Percentiles rank a stretch among this genome's conserved stretches.
These are phyloP conservation scores for Podila epicladia DNA, from an alignment of 192 early-diverging fungal species.

Conservation along the genomic window DNA sequence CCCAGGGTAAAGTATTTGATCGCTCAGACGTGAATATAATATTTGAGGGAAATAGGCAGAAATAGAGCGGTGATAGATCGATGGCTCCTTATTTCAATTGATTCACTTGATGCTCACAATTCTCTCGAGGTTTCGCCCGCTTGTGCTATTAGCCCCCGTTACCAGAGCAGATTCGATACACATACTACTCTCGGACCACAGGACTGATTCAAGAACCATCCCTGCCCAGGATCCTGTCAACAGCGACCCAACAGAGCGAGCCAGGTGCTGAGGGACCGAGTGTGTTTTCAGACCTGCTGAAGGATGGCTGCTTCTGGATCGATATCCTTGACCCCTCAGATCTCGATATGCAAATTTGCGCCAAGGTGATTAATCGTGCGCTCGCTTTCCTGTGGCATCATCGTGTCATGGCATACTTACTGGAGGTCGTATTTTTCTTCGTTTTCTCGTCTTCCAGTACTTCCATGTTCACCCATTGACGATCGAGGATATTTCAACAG, in stretches of 20 bases:
- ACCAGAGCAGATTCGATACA: constrained; percentile 26
- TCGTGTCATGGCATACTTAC: no score
- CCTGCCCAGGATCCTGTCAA: constrained; percentile 30
- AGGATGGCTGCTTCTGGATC: constrained; percentile 77
- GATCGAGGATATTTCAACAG: constrained; percentile 87
- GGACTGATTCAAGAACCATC: constrained; percentile 49
- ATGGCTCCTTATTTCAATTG: no score
- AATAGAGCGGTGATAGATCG: no score
- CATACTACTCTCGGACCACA: constrained; percentile 47
- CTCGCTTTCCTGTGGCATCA: not conserved
- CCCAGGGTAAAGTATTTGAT: constrained; percentile 25
- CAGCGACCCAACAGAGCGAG: constrained; percentile 8
- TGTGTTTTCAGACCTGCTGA: constrained; percentile 52
- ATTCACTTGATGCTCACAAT: not conserved
- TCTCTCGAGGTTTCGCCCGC: not conserved
- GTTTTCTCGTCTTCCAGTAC: constrained; percentile 39
- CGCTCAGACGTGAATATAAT: no score
- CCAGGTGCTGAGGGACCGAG: constrained; percentile 14
- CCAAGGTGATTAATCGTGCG: constrained; percentile 51
- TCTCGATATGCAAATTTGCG: constrained; percentile 65
- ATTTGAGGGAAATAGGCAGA: no score
- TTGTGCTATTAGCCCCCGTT: constrained; percentile 18
- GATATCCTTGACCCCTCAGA: constrained; percentile 66
- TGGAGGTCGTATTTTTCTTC: not conserved
- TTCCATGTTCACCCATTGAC: constrained; percentile 84